phyloP scores from a whole-genome alignment of 805 yeast genomes.

The Candida cerambycidarum region DNA sequence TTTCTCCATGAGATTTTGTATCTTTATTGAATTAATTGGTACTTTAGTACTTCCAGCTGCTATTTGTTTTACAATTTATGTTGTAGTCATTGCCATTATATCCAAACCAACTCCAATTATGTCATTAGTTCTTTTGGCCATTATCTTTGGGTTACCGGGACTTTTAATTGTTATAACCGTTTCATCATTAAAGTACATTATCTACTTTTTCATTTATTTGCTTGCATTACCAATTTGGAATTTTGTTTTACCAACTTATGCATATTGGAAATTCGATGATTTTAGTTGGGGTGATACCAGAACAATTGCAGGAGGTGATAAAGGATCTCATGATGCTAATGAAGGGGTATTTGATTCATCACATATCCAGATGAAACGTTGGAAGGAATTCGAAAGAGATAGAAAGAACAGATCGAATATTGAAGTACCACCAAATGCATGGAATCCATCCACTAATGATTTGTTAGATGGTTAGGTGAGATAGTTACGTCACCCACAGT shows the following conservation, averaged over 20 bases:
- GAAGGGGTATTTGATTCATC: slow-evolving; percentile 92
- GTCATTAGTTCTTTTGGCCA: slow-evolving; percentile 71
- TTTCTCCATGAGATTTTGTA: slow-evolving; percentile 91
- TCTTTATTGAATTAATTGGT: slow-evolving; percentile 80
- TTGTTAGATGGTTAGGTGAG: slow-evolving; percentile 18
- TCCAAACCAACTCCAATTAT: slow-evolving; percentile 73
- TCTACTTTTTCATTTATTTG: slow-evolving; percentile 79
- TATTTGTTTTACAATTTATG: slow-evolving; percentile 77
- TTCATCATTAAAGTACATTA: slow-evolving; percentile 64
- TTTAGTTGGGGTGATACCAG: slow-evolving; percentile 97
- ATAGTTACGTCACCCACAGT: too few species aligned
- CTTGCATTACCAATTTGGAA: slow-evolving; percentile 92
- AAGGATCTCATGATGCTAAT: slow-evolving; percentile 62
- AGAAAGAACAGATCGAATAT: slow-evolving; percentile 36
- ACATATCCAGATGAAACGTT: slow-evolving; percentile 82
- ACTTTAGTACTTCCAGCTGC: slow-evolving; percentile 90
- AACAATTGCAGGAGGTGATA: slow-evolving; percentile 66
- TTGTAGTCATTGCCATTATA: slow-evolving; percentile 67
- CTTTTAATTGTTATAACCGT: slow-evolving; percentile 77
- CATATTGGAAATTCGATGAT: slow-evolving; percentile 95
- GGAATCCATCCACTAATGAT: slow-evolving; percentile 45
- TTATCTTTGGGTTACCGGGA: slow-evolving; percentile 86
- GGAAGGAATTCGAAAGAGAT: slow-evolving; percentile 91
- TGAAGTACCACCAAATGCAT: slow-evolving; percentile 39
- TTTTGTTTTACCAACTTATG: slow-evolving; percentile 79